phyloP scores from a whole-genome alignment of 1,139 yeast genomes.

The Debaryomyces subglobosus region DNA sequence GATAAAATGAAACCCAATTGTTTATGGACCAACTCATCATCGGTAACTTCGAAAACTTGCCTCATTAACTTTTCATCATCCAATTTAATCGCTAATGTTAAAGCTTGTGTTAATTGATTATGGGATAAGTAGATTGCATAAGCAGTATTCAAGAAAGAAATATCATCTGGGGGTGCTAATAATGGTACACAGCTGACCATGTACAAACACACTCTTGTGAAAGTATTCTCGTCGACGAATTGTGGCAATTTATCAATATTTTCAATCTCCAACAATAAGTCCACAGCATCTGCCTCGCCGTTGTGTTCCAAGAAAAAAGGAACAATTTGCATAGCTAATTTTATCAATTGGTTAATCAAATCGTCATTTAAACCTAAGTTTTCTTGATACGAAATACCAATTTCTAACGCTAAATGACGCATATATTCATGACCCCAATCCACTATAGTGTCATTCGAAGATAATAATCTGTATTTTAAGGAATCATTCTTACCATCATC shows the following conservation, averaged over 20 bases:
- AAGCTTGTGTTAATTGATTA: conserved; percentile 84
- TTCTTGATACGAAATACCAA: conserved; percentile 82
- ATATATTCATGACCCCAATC: conserved; percentile 99
- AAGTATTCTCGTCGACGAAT: conserved; percentile 84
- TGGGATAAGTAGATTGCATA: conserved; percentile 80
- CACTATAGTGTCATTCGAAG: conserved; percentile 60
- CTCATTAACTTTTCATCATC: conserved; percentile 80
- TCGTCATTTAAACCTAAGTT: conserved; percentile 60
- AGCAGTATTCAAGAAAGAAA: conserved; percentile 87
- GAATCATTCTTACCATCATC: conserved; percentile 84
- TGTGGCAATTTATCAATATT: conserved; percentile 79
- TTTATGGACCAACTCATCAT: conserved; percentile 74
- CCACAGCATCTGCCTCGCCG: conserved; percentile 99
- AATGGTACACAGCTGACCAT: conserved; percentile 96
- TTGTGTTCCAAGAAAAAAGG: conserved; percentile 92
- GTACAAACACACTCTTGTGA: conserved; percentile 86
- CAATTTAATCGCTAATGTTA: conserved; percentile 84
- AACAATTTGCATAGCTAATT: conserved; percentile 74
- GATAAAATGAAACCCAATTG: conserved; percentile 91
- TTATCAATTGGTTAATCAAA: conserved; percentile 50
- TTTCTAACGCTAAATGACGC: conserved; percentile 92
- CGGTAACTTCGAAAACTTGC: conserved; percentile 75
- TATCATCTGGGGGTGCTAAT: conserved; percentile 93
- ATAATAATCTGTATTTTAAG: conserved; percentile 74
- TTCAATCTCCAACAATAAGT: conserved; percentile 86